phyloP scores from a whole-genome alignment of 768 basidiomycete genomes.

The Auriculariales sp. region DNA sequence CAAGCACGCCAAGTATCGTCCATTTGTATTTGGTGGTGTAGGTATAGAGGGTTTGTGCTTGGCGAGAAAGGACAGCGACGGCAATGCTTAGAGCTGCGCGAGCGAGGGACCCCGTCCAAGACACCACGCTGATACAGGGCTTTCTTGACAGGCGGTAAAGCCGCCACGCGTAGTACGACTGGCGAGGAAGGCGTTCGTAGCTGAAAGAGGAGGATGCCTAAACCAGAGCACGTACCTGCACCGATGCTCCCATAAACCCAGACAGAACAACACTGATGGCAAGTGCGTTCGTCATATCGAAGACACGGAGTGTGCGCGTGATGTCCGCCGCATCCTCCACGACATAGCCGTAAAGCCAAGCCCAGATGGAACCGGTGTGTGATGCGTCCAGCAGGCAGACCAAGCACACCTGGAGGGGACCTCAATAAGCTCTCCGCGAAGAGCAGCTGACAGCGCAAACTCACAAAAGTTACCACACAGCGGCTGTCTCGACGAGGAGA shows the following conservation, averaged over 20 bases:
- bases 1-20: neutral
- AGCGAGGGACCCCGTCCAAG: neutral
- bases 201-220: too few species aligned
- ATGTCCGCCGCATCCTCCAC: neutral
- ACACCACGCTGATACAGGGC: neutral
- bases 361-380: neutral
- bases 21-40: neutral
- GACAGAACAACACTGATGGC: neutral
- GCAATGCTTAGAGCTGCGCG: neutral
- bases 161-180: neutral
- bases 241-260: neutral
- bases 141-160: neutral
- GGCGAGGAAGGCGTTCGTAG: too few species aligned
- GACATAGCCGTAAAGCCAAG: neutral
- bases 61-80: neutral
- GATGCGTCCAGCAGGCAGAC: neutral
- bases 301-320: neutral
- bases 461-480: too few species aligned
- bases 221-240: neutral
- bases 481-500: too few species aligned
- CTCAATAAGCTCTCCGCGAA: too few species aligned
- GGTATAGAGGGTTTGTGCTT: neutral
- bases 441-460: too few species aligned
- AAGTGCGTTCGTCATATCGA: neutral
- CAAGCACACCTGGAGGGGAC: too few species aligned